A percentile compares a stretch with the other conserved stretches of the same genome.
Evolutionary conservation across 2,329 filamentous ascomycete species (phyloP).

Genomic region (Zarea fungicola): DNA sequence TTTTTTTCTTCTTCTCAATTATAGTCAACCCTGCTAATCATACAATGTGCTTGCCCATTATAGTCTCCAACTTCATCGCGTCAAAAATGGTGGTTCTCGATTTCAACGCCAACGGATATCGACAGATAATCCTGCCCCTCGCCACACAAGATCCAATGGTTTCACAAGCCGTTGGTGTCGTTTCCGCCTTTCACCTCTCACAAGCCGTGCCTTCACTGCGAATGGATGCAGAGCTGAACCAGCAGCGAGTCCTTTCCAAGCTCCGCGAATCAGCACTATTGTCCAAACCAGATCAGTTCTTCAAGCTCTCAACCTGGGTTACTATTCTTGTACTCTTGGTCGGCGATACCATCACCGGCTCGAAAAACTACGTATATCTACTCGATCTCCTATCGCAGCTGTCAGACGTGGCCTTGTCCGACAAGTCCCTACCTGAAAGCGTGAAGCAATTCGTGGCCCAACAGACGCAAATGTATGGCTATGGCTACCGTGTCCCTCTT

Average conservation of each 20-base stretch:
- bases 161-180: constrained; percentile 31
- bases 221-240: constrained; percentile 28
- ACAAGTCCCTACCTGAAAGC: constrained; percentile 14
- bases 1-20: not conserved
- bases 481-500: fast-evolving
- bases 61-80: constrained; percentile 32
- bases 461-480: constrained; percentile 28
- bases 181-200: constrained; percentile 34
- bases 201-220: constrained; percentile 26
- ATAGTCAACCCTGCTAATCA: not conserved
- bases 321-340: constrained; percentile 34
- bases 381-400: constrained; percentile 32
- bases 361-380: constrained; percentile 31
- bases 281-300: constrained; percentile 24
- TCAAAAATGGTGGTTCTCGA: constrained; percentile 36
- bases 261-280: constrained; percentile 28
- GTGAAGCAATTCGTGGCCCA: constrained; percentile 25
- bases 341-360: constrained; percentile 36
- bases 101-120: constrained; percentile 31
- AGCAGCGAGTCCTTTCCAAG: constrained; percentile 30
- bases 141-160: constrained; percentile 31
- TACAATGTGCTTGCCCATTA: not conserved
- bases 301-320: constrained; percentile 31
- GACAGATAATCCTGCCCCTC: constrained; percentile 34
- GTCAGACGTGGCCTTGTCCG: constrained; percentile 18